phyloP scores from a whole-genome alignment of 2,329 filamentous ascomycete species.

The Lachnellula arida region DNA sequence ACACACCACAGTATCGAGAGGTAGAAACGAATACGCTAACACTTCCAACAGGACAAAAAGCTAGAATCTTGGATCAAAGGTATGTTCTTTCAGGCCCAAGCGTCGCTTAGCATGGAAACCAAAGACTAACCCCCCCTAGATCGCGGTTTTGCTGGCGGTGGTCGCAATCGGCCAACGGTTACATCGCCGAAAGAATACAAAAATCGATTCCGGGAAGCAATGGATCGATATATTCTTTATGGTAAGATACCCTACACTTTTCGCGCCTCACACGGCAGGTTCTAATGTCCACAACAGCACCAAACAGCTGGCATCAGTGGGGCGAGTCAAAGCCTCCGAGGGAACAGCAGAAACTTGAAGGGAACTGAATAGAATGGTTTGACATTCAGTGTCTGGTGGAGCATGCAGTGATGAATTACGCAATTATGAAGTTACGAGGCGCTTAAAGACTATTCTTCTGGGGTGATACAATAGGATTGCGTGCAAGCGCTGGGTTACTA shows the following conservation, averaged over 20 bases:
- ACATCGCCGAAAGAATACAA: slow-evolving; percentile 96
- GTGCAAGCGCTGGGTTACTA: too few relatives aligned
- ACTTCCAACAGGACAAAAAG: slow-evolving; percentile 68
- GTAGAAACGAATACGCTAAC: slow-evolving; percentile 2
- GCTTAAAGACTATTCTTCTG: too few relatives aligned
- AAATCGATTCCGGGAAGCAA: slow-evolving; percentile 89
- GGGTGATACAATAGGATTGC: too few relatives aligned
- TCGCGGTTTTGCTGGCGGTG: slow-evolving; percentile 72
- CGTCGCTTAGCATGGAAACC: too few relatives aligned
- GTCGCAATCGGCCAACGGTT: slow-evolving; percentile 83
- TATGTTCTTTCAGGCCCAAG: too few relatives aligned
- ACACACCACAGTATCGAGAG: neutral
- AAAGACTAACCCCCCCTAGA: slow-evolving; percentile 40
- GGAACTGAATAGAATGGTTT: neutral
- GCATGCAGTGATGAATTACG: too few relatives aligned
- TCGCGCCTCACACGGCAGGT: neutral
- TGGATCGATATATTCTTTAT: slow-evolving; percentile 70
- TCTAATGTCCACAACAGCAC: slow-evolving; percentile 12
- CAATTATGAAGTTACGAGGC: too few relatives aligned
- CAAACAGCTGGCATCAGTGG: slow-evolving; percentile 24
- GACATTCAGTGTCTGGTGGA: neutral
- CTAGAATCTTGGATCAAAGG: slow-evolving; percentile 97
- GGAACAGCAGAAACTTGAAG: neutral
- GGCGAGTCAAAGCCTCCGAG: neutral
- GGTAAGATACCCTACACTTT: slow-evolving; percentile 12